phyloP scores from a whole-genome alignment of 2,329 filamentous ascomycete genomes.

The Pseudogymnoascus sp. region DNA sequence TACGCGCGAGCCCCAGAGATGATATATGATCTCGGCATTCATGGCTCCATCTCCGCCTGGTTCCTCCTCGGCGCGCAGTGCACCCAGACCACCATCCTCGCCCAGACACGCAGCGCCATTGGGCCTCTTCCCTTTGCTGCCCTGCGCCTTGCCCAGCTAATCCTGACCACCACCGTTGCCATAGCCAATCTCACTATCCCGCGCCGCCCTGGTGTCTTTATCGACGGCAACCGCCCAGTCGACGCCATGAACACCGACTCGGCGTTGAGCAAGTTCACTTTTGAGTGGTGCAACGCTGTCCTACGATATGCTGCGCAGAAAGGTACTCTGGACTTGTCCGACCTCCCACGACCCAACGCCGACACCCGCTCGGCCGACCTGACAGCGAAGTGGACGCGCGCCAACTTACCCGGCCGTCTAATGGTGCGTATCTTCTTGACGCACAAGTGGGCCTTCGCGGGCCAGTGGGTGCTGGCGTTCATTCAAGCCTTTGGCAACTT shows the following conservation, averaged over 20 bases:
- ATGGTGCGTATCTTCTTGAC: slow-evolving; percentile 53
- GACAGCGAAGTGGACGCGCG: slow-evolving; percentile 42
- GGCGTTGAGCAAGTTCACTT: slow-evolving; percentile 55
- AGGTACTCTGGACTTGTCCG: slow-evolving; percentile 51
- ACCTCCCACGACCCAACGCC: slow-evolving; percentile 55
- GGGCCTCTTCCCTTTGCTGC: slow-evolving; percentile 30
- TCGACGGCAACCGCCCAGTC: slow-evolving; percentile 45
- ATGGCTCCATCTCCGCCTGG: slow-evolving; percentile 41
- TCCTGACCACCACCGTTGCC: slow-evolving; percentile 37
- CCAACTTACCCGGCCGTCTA: slow-evolving; percentile 42
- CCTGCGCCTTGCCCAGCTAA: slow-evolving; percentile 43
- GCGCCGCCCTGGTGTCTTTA: slow-evolving; percentile 60
- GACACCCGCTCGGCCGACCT: slow-evolving; percentile 44
- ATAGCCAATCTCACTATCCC: slow-evolving; percentile 50
- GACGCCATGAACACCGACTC: slow-evolving; percentile 57
- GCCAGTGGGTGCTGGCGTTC: slow-evolving; percentile 53
- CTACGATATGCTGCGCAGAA: slow-evolving; percentile 49
- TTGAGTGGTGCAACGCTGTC: slow-evolving; percentile 53
- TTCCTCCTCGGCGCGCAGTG: slow-evolving; percentile 38
- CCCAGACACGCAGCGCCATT: slow-evolving; percentile 21
- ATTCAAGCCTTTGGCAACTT: slow-evolving; percentile 43
- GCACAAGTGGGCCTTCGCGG: slow-evolving; percentile 46
- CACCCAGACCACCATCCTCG: slow-evolving; percentile 37
- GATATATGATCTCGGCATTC: slow-evolving; percentile 47
- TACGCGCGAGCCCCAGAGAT: slow-evolving; percentile 44